A percentile compares a stretch with the other conserved stretches of the same genome.
phyloP scores from a whole-genome alignment of 352 stramenopile species.

The Sclerospora graminicola region DNA sequence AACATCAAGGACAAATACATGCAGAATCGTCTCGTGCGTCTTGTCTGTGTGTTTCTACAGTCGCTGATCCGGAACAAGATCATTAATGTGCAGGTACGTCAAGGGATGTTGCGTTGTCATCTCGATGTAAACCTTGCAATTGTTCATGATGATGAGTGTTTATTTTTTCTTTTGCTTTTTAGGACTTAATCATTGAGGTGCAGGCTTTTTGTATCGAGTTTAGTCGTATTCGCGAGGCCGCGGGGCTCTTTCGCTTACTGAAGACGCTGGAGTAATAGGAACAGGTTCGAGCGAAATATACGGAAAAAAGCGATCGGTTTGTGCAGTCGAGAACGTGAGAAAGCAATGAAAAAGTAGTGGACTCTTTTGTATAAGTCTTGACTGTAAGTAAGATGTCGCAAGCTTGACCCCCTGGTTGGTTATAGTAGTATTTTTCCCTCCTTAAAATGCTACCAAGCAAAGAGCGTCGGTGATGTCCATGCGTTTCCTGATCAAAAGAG shows the following conservation, averaged over 20 bases:
- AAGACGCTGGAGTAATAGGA: slow-evolving; percentile 90
- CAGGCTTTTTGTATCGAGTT: slow-evolving; percentile 99
- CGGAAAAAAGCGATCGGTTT: slow-evolving; percentile 12
- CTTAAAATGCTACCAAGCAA: no score
- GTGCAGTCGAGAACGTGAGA: no score
- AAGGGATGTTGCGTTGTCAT: neutral
- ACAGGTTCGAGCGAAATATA: slow-evolving; percentile 15
- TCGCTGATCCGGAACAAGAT: slow-evolving; percentile 98
- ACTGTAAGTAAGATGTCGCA: no score
- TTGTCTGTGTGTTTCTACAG: slow-evolving; percentile 98
- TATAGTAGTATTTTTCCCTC: no score
- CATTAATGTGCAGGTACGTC: slow-evolving; percentile 92
- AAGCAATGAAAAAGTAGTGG: slow-evolving; percentile 8
- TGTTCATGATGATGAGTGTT: slow-evolving; percentile 13
- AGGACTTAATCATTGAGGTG: slow-evolving; percentile 97
- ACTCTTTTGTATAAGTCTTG: no score
- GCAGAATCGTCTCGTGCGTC: slow-evolving; percentile 93
- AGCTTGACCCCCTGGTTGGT: no score
- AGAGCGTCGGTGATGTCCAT: no score
- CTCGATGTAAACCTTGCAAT: neutral
- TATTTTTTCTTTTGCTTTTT: slow-evolving; percentile 4
- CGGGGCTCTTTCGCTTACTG: slow-evolving; percentile 93
- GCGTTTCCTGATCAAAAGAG: slow-evolving; percentile 56
- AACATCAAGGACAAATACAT: slow-evolving; percentile 99
- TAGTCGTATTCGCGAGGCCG: slow-evolving; percentile 94